Evolutionary conservation across 2,329 filamentous ascomycete genomes (phyloP).

Genomic region (Pestalotiopsis sp.): DNA sequence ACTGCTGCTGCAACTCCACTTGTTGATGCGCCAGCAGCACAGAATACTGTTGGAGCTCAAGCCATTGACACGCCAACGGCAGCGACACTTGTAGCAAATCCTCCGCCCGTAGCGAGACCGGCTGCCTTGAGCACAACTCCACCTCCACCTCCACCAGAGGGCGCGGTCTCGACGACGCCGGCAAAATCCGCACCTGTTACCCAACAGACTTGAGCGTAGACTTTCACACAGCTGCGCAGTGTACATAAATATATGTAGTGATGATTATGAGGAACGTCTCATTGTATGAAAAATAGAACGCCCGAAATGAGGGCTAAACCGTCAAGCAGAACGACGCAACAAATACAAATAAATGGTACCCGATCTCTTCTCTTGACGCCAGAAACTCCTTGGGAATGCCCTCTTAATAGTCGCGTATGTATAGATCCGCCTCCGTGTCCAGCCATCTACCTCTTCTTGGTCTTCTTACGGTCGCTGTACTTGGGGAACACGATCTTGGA

Average conservation of each 20-base stretch:
- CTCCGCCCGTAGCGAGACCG: neutral
- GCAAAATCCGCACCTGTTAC: neutral
- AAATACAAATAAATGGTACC: slow-evolving; percentile 5
- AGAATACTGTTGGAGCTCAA: neutral
- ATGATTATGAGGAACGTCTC: slow-evolving; percentile 4
- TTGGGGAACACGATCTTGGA: slow-evolving; percentile 64
- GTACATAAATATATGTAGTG: slow-evolving; percentile 1
- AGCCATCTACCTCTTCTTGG: slow-evolving; percentile 33
- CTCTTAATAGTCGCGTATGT: neutral
- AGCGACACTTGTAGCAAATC: neutral
- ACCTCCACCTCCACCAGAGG: neutral
- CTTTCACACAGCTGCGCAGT: neutral
- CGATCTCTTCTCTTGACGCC: neutral
- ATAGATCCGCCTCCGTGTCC: neutral
- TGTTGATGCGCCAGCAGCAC: neutral
- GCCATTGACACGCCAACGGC: neutral
- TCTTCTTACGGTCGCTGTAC: slow-evolving; percentile 54
- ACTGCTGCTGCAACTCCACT: slow-evolving; percentile 11
- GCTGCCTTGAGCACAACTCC: neutral
- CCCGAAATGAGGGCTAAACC: neutral
- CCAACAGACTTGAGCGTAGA: neutral
- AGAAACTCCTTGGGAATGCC: slow-evolving; percentile 9
- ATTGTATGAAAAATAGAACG: slow-evolving; percentile 8
- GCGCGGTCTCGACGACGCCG: neutral
- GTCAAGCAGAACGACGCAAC: neutral